Evolutionary conservation across 371 early-diverging fungal genomes (phyloP).

Genomic region (Vairimorpha ceranae): DNA sequence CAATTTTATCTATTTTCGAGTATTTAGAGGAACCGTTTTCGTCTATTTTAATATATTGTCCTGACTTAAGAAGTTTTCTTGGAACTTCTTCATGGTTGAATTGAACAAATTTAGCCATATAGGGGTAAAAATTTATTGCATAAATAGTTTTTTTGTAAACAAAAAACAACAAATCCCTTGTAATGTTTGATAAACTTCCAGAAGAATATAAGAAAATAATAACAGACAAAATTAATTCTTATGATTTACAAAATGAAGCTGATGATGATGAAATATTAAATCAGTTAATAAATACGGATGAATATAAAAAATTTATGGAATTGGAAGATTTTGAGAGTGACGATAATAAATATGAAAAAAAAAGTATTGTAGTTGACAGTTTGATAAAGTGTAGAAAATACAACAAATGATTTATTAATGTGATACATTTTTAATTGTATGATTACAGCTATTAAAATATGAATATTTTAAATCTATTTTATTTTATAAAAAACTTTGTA

Average conservation of each 20-base stretch:
- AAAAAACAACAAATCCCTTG: neutral
- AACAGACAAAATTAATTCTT: neutral
- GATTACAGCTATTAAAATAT: too few species aligned
- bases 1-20: slow-evolving; percentile 39
- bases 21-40: slow-evolving; percentile 13
- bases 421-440: neutral
- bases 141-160: too few species aligned
- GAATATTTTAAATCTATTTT: too few species aligned
- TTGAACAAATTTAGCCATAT: slow-evolving; percentile 1
- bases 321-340: neutral
- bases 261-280: neutral
- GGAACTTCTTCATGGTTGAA: slow-evolving; percentile 3
- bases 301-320: neutral
- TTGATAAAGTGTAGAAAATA: neutral
- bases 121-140: neutral
- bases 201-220: neutral
- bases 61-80: slow-evolving; percentile 34
- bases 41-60: slow-evolving; percentile 29
- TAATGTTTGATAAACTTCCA: neutral
- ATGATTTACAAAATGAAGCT: neutral
- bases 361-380: neutral
- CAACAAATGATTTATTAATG: neutral
- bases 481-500: too few species aligned
- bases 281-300: neutral
- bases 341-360: neutral